A percentile compares a stretch with the other conserved stretches of the same genome.
phyloP scores from a whole-genome alignment of 2,329 filamentous ascomycete genomes.

The Sclerotinia subarctica region DNA sequence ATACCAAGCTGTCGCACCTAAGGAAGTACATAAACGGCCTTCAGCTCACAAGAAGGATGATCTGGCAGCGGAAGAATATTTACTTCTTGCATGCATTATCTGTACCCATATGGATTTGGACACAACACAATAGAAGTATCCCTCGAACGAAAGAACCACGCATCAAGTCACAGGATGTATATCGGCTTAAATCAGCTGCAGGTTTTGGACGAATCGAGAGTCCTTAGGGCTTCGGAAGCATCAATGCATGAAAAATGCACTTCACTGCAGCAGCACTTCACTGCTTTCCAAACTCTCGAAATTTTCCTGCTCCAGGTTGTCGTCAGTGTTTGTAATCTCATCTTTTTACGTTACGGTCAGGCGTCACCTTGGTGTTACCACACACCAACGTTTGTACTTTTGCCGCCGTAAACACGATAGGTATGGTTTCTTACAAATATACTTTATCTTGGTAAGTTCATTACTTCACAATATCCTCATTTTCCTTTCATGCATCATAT shows the following conservation, averaged over 20 bases:
- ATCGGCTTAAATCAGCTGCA: neutral
- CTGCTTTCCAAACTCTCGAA: neutral
- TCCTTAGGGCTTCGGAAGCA: neutral
- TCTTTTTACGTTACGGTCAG: neutral
- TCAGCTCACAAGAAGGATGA: constrained; percentile 9
- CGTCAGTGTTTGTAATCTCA: neutral
- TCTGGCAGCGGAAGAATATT: constrained; percentile 14
- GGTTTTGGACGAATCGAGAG: neutral
- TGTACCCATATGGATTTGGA: neutral
- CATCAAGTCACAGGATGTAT: constrained; percentile 1
- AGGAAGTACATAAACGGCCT: neutral
- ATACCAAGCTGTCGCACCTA: neutral
- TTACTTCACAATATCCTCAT: neutral
- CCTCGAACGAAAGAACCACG: neutral
- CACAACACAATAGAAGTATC: neutral
- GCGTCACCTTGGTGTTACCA: neutral
- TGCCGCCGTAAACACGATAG: neutral
- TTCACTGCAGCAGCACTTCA: neutral
- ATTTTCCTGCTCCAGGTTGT: neutral
- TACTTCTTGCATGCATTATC: constrained; percentile 13
- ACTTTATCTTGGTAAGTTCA: neutral
- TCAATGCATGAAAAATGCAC: constrained; percentile 5
- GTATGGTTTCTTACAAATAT: neutral
- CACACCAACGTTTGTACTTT: neutral
- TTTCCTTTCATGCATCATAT: neutral